Evolutionary conservation across 106 monocot genomes (phyloP), one percentile per base, ranked within the genome.

Genomic region (Dendrobium huoshanense): DNA sequence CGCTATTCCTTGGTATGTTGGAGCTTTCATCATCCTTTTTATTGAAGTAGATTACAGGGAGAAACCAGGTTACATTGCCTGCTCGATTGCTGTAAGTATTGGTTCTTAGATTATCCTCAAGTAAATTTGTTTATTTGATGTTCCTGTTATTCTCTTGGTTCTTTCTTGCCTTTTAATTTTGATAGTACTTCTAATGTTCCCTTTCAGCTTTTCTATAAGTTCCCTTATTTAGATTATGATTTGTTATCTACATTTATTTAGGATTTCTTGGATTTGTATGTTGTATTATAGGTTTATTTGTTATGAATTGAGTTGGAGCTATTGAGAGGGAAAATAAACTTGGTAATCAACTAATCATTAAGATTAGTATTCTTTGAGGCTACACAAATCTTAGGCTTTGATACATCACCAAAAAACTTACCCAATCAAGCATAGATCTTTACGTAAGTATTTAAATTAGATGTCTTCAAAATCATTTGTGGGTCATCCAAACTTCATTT

Each of bases 1-100:
- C 73, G 82, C 87, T 16, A 81, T 90, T 82, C 87, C 90, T 19
- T 90, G 90, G 90, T 90, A 90, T 51, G 83, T 81, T 83, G 90
- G 87, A 81, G 90, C 90, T 67, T 80, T 87, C 55, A 68, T 90
- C 68, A 75, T 83, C 13, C 79, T 87, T 56, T 87, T 65, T 73
- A 77, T 67, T 27, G 78, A 58, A 78, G 77, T 85, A 40, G 87
- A 90, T 77, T 77, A 80, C 20, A 87, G 87, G 54, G 90, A 90
- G 85, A 87, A 90, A 58, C 85, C 85, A 27, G 87, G 87, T 31
- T 87, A 75, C 54, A 70, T 90, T 65, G 90, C 90, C 29, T 90
- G 90, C 83, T 78, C 87, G 9, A 83, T 90, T 81, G 90, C 83
- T 76, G 90, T 90, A 78, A 89, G 87, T 83, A n/a, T 76, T 76